These are phyloP conservation scores for Amanita polypyramis DNA, from an alignment of 768 basidiomycete genomes.

Conservation along the genomic window DNA sequence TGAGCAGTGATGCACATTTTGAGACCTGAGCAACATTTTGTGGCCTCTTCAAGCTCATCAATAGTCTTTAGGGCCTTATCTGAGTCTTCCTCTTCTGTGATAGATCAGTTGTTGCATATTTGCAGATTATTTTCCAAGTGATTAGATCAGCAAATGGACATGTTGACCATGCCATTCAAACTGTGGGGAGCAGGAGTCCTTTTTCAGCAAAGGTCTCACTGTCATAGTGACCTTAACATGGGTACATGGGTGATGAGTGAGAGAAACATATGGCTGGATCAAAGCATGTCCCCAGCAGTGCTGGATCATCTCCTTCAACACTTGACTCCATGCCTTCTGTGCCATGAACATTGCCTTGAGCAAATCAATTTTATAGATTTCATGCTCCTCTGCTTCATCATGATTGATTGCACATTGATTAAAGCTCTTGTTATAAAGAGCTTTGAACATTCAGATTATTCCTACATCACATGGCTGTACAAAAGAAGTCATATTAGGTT, in stretches of 20 bases:
- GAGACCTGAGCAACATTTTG: background rate
- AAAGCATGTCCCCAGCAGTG: slow-evolving; percentile 27
- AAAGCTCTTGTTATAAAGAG: slow-evolving; percentile 19
- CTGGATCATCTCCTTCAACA: slow-evolving; percentile 20
- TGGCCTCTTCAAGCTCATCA: background rate
- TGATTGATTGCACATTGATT: slow-evolving; percentile 17
- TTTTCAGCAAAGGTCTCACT: background rate
- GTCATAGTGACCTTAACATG: background rate
- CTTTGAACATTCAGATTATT: slow-evolving; percentile 26
- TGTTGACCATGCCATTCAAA: background rate
- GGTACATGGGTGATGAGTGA: background rate
- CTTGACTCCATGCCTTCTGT: slow-evolving; percentile 19
- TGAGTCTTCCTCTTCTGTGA: background rate
- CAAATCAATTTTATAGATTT: slow-evolving; percentile 26
- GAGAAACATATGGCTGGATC: slow-evolving; percentile 12
- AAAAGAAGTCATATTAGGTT: slow-evolving; percentile 25
- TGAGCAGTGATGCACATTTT: background rate
- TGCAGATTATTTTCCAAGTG: background rate
- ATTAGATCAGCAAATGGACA: background rate
- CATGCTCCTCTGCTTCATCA: slow-evolving; percentile 19
- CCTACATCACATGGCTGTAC: slow-evolving; percentile 27
- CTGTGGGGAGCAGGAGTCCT: background rate
- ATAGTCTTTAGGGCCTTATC: background rate
- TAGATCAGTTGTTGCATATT: slow-evolving; percentile 1
- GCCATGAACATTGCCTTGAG: slow-evolving; percentile 25